These are phyloP conservation scores for Poa annua DNA, from an alignment of 176 grass and related monocot genomes.

Conservation along the genomic window DNA sequence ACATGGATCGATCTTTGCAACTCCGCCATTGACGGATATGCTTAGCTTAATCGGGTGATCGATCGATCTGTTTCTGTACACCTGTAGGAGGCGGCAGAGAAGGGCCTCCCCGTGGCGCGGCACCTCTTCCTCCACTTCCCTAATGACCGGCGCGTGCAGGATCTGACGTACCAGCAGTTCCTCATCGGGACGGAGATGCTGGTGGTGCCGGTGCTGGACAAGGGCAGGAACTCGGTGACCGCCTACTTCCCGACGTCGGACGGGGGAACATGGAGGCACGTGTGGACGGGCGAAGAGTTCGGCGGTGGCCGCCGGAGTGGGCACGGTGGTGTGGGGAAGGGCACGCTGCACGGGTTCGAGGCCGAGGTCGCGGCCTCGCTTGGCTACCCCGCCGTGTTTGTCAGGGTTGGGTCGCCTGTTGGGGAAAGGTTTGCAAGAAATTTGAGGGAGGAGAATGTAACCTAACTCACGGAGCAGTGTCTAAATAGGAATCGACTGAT, in stretches of 20 bases:
- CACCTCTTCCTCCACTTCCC: constrained; percentile 95
- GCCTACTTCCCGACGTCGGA: constrained; percentile 70
- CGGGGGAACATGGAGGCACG: constrained; percentile 61
- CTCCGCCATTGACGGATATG: too few species aligned
- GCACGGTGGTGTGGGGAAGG: not conserved
- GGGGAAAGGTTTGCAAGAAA: constrained; percentile 73
- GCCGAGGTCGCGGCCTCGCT: constrained; percentile 52
- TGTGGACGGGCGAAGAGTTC: constrained; percentile 76
- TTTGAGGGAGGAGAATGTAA: constrained; percentile 53
- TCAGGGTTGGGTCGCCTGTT: constrained; percentile 59
- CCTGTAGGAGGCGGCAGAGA: constrained; percentile 66
- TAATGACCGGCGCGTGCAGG: constrained; percentile 60
- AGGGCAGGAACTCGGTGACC: constrained; percentile 61
- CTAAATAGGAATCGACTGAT: too few species aligned
- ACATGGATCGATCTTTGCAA: not conserved
- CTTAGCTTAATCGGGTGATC: not conserved
- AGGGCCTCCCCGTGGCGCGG: constrained; percentile 71
- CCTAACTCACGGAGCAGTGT: too few species aligned
- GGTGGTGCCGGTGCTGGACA: constrained; percentile 85
- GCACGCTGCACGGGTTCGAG: constrained; percentile 51
- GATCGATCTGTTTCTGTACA: not conserved
- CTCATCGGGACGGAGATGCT: constrained; percentile 77
- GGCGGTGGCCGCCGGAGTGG: not conserved
- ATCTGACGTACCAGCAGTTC: constrained; percentile 80
- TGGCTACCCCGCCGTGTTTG: constrained; percentile 82